phyloP scores from a whole-genome alignment of 225 moss, liverwort and hornwort species.

The Marchantia polymorpha region DNA sequence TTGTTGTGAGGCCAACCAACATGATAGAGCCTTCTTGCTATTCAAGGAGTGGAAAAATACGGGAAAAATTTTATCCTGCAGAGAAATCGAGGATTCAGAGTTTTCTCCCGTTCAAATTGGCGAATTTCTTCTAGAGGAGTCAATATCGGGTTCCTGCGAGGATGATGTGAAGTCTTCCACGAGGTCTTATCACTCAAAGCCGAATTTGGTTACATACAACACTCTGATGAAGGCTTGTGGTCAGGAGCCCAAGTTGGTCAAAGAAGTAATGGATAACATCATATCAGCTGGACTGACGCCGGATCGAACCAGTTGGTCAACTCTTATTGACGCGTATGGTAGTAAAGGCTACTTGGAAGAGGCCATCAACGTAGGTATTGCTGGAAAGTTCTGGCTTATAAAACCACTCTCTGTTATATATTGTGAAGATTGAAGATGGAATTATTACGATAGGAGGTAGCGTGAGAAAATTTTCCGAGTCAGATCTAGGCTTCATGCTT shows the following conservation, averaged over 20 bases:
- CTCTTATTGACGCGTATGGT: conserved; percentile 70
- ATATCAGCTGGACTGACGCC: conserved; percentile 47
- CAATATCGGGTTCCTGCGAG: not conserved
- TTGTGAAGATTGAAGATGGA: too few relatives aligned
- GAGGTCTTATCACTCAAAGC: conserved; percentile 48
- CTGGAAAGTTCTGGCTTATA: conserved; percentile 2
- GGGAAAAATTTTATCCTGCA: conserved; percentile 58
- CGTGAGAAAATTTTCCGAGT: too few relatives aligned
- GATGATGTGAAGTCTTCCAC: not conserved
- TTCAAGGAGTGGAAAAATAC: conserved; percentile 87
- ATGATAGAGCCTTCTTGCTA: conserved; percentile 79
- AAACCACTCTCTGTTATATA: not conserved
- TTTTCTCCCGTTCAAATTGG: conserved; percentile 3
- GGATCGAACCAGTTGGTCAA: conserved; percentile 77
- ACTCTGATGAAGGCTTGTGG: conserved; percentile 79
- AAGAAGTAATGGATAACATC: conserved; percentile 68
- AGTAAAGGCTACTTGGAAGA: conserved; percentile 47
- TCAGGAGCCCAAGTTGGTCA: conserved; percentile 45
- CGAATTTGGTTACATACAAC: conserved; percentile 85
- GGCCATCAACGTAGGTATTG: conserved; percentile 38
- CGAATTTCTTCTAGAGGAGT: not conserved
- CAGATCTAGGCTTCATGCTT: too few relatives aligned
- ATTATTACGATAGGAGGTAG: too few relatives aligned
- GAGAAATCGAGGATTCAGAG: conserved; percentile 22
- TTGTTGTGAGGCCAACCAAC: conserved; percentile 78